Conservation (phyloP, 768 basidiomycete species). For the Collybia sordida region DNA sequence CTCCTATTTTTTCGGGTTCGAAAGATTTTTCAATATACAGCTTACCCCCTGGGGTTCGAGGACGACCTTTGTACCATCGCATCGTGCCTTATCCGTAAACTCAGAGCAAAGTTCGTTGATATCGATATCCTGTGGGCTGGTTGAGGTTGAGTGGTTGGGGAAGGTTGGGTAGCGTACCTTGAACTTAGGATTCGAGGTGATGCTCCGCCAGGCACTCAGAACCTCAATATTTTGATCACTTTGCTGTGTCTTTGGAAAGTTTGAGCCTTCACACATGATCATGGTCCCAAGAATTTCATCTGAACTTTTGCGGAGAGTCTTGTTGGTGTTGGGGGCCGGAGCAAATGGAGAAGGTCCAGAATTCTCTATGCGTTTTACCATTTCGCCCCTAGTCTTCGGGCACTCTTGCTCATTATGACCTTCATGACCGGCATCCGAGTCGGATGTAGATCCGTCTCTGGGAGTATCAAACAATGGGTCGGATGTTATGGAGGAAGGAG, state of each 20-base stretch:
- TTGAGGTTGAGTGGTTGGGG: slow-evolving; percentile 4
- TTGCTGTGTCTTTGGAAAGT: slow-evolving; percentile 65
- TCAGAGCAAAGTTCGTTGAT: slow-evolving; percentile 78
- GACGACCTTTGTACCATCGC: slow-evolving; percentile 83
- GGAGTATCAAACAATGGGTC: slow-evolving; percentile 35
- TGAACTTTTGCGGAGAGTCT: slow-evolving; percentile 39
- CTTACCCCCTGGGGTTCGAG: slow-evolving; percentile 57
- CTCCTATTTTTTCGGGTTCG: slow-evolving; percentile 20
- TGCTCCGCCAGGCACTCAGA: slow-evolving; percentile 74
- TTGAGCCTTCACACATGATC: slow-evolving; percentile 66
- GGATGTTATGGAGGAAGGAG: slow-evolving; percentile 28
- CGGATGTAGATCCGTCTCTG: slow-evolving; percentile 29
- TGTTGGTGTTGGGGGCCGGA: slow-evolving; percentile 14
- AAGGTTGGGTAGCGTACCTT: slow-evolving; percentile 52
- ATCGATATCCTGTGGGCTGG: slow-evolving; percentile 58
- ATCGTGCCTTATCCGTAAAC: slow-evolving; percentile 79
- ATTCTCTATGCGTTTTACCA: slow-evolving; percentile 47
- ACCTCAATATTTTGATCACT: slow-evolving; percentile 78
- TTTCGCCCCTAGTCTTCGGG: slow-evolving; percentile 56
- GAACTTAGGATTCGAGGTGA: slow-evolving; percentile 73
- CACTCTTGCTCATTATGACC: slow-evolving; percentile 28
- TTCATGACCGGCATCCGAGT: slow-evolving; percentile 23
- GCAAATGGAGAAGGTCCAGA: slow-evolving; percentile 67
- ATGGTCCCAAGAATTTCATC: slow-evolving; percentile 47
- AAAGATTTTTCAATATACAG: slow-evolving; percentile 44